Evolutionary conservation across 164 flowering plant genomes (phyloP).

Genomic region (Kalanchoe fedtschenkoi): DNA sequence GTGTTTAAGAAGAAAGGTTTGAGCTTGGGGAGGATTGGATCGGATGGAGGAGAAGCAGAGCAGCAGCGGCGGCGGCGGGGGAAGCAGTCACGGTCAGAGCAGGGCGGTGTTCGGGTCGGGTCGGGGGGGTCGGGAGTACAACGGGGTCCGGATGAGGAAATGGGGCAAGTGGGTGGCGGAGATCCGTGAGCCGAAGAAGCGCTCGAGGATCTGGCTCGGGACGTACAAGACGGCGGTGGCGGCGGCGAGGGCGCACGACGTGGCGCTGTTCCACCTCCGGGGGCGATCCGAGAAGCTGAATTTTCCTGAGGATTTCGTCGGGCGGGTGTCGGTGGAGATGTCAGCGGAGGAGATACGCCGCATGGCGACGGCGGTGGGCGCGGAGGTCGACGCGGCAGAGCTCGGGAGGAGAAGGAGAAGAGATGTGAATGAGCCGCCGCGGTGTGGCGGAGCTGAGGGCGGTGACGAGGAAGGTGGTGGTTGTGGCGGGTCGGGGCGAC

Average conservation of each 20-base stretch:
- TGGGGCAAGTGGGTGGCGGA: conserved; percentile 9
- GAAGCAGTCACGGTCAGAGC: not conserved
- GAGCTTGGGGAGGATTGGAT: not conserved
- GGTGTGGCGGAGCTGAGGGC: no score
- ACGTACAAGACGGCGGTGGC: not conserved
- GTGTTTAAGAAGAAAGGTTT: not conserved
- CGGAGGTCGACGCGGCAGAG: conserved; percentile 1
- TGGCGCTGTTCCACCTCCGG: not conserved
- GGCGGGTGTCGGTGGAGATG: conserved; percentile 1
- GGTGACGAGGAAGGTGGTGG: not conserved
- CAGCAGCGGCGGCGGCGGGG: not conserved
- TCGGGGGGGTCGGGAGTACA: not conserved
- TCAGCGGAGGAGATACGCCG: conserved; percentile 5
- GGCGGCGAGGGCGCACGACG: conserved; percentile 6
- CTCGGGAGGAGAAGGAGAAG: not conserved
- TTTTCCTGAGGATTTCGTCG: conserved; percentile 5
- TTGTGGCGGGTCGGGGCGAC: not conserved
- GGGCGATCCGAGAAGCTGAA: conserved; percentile 1
- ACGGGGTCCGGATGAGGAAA: conserved; percentile 6
- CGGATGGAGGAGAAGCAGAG: not conserved
- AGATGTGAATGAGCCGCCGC: not conserved
- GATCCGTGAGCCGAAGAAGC: conserved; percentile 7
- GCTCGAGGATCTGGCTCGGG: conserved; percentile 6
- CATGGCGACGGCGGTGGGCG: conserved; percentile 4
- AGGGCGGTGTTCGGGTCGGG: no score